Base-by-base conservation (phyloP, 1,139 yeast genomes). In the Yamadazyma spencermartinsiae region DNA sequence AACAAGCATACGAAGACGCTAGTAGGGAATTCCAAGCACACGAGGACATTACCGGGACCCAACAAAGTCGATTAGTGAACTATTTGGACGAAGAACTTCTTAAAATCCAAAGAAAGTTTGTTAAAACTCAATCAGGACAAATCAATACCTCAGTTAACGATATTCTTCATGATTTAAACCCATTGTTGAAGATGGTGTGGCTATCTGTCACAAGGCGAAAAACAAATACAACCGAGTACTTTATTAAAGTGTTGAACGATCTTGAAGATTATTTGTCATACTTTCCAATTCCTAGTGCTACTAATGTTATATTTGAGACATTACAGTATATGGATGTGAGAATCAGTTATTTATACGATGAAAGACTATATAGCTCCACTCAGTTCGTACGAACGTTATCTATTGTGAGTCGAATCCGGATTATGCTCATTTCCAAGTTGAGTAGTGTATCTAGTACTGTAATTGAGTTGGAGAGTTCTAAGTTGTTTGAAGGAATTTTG, bases 211-310 rank as follows among this genome's bases (percentile, higher is more conserved):
- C 56, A 43, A 27, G 51, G 35, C 33, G 53, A 32, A 52, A 49
- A 33, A 37, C 55, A 52, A 86, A 85, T 0, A 90, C 82, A 55
- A 65, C 68, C 0, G 79, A 79, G 39, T 84, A 82, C 48, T 60
- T 82, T 17, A 65, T 85, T 25, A 74, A 74, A 42, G 70, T 85
- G 4, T 67, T 85, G 42, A 86, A 84, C 33, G 90, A 83, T 46
- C 56, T 83, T 37, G 78, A 81, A 35, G 92, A 84, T 46, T 84
- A 76, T 49, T 42, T 78, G 18, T 66, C 60, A 19, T 77, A 74
- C 52, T 80, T 76, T 43, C 52, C 57, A 1, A 35, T 46, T 12
- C 33, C 38, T 3, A 11, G 14, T 6, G 18, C 24, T 8, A n/a
- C 36, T 1, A 21, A 13, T 9, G 10, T n/a, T 5, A 2, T 58